phyloP scores from a whole-genome alignment of 495 filamentous ascomycete genomes.

The Annulohypoxylon nitens region DNA sequence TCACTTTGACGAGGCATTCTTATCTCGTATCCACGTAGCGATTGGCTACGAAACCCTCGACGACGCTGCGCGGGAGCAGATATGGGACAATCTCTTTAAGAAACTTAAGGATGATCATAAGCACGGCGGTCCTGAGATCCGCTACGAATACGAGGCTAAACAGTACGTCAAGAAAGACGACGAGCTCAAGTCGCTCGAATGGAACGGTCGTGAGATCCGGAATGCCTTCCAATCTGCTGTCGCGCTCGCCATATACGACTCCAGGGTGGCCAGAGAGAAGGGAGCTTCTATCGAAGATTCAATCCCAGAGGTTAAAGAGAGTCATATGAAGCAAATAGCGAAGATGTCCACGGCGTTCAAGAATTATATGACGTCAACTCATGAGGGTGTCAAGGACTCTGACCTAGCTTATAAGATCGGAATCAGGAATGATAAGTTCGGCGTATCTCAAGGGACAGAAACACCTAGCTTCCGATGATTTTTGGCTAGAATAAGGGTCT shows the following conservation, averaged over 20 bases:
- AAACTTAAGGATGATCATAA: constrained; percentile 23
- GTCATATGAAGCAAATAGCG: constrained; percentile 18
- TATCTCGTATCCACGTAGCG: constrained; percentile 29
- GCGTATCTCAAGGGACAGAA: neutral
- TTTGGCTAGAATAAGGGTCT: neutral
- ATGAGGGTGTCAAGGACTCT: constrained; percentile 19
- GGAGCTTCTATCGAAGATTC: constrained; percentile 17
- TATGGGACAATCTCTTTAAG: constrained; percentile 24
- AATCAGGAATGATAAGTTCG: constrained; percentile 20
- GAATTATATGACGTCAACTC: constrained; percentile 25
- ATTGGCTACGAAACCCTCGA: constrained; percentile 19
- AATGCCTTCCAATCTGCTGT: constrained; percentile 30
- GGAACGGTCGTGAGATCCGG: constrained; percentile 29
- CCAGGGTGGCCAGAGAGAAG: constrained; percentile 14
- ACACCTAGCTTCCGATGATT: neutral
- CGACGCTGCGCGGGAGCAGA: constrained; percentile 14
- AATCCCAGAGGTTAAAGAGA: constrained; percentile 24
- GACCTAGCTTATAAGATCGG: constrained; percentile 19
- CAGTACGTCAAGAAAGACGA: constrained; percentile 22
- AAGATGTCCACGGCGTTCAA: constrained; percentile 28
- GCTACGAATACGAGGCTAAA: constrained; percentile 27
- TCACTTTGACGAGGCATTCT: constrained; percentile 27
- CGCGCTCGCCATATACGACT: constrained; percentile 27
- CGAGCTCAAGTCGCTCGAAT: constrained; percentile 17
- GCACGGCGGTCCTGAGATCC: constrained; percentile 18